Evolutionary conservation across 257 asterid genomes (phyloP).

Genomic region (Solanum etuberosum): DNA sequence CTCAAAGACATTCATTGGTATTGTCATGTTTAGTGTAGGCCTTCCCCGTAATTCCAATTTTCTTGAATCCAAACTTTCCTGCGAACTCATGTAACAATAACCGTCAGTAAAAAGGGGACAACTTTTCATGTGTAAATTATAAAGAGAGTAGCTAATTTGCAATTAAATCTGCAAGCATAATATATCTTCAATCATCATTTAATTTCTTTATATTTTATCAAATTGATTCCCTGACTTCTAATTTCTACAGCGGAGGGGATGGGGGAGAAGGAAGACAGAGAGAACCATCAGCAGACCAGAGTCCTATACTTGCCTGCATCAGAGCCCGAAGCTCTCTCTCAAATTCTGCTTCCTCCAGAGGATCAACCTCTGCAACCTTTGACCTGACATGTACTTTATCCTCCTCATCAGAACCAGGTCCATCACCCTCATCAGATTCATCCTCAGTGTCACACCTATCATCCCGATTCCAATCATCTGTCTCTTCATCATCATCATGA

Average conservation of each 20-base stretch:
- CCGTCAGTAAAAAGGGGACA: not conserved
- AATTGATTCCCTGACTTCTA: not conserved
- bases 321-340: conserved; percentile 87
- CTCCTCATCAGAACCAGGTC: conserved; percentile 81
- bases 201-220: not conserved
- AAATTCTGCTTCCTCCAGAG: conserved; percentile 83
- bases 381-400: conserved; percentile 89
- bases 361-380: conserved; percentile 74
- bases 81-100: conserved; percentile 16
- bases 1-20: conserved; percentile 87
- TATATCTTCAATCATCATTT: not conserved
- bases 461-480: conserved; percentile 62
- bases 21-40: conserved; percentile 81
- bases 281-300: not conserved
- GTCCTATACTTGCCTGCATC: conserved; percentile 61
- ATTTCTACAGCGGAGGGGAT: not conserved
- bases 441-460: conserved; percentile 69
- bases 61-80: conserved; percentile 98
- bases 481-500: conserved; percentile 54
- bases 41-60: conserved; percentile 82
- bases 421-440: conserved; percentile 56
- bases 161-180: not conserved
- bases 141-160: not conserved
- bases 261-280: not conserved
- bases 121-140: not conserved